Evolutionary conservation across 2,329 filamentous ascomycete species (phyloP).

Genomic region (Ceratocystis smalleyi): DNA sequence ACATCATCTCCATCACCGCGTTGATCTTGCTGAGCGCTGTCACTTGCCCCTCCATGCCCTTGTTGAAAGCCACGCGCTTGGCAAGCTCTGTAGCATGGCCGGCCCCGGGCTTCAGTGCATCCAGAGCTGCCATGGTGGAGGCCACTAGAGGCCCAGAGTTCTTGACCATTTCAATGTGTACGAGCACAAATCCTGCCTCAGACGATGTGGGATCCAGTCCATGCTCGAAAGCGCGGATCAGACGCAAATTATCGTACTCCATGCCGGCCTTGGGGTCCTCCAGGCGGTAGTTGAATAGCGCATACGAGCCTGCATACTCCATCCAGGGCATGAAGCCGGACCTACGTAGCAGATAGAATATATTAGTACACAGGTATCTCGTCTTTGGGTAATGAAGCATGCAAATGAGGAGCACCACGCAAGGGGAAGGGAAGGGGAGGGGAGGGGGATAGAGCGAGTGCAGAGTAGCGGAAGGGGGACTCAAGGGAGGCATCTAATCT

Average conservation of each 20-base stretch:
- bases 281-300: constrained; percentile 51
- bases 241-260: constrained; percentile 53
- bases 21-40: constrained; percentile 38
- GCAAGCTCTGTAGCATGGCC: constrained; percentile 21
- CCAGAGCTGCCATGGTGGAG: constrained; percentile 53
- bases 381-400: no score
- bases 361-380: background rate
- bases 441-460: background rate
- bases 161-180: constrained; percentile 89
- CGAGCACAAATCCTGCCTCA: constrained; percentile 89
- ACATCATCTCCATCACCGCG: constrained; percentile 83
- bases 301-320: constrained; percentile 61
- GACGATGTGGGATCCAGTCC: constrained; percentile 76
- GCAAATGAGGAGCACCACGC: no score
- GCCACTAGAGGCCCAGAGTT: constrained; percentile 65
- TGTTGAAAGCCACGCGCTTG: constrained; percentile 45
- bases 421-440: no score
- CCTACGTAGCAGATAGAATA: constrained; percentile 20
- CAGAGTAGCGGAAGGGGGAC: background rate
- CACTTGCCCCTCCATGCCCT: constrained; percentile 46
- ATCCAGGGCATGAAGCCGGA: constrained; percentile 80
- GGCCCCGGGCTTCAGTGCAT: constrained; percentile 27
- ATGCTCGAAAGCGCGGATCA: constrained; percentile 81
- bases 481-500: background rate
- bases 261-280: constrained; percentile 41